Evolutionary conservation across 208 protist species (phyloP).

Genomic region (Kentomonas sorsogonicus): DNA sequence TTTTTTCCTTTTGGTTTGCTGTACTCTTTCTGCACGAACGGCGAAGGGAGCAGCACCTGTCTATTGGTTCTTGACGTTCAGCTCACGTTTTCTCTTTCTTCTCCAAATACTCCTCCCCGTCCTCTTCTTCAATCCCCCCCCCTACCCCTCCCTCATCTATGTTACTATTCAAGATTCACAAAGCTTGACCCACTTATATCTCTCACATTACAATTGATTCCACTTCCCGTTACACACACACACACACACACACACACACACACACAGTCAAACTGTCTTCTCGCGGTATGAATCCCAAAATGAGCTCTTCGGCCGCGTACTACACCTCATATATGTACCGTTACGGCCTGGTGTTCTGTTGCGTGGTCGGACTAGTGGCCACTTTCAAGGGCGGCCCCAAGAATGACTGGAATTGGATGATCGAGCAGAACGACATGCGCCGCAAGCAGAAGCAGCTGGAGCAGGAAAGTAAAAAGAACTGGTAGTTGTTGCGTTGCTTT

Average conservation of each 20-base stretch:
- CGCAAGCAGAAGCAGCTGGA: neutral
- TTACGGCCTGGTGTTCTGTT: too few relatives aligned
- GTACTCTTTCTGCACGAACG: neutral
- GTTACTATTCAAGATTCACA: neutral
- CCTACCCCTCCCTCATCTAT: neutral
- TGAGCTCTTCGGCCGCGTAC: slow-evolving; percentile 14
- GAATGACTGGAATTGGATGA: too few relatives aligned
- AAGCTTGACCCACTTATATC: neutral
- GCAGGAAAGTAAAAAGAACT: slow-evolving; percentile 4
- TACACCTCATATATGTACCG: too few relatives aligned
- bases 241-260: slow-evolving; percentile 7
- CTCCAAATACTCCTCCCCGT: neutral
- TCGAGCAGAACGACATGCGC: too few relatives aligned
- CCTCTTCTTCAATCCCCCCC: neutral
- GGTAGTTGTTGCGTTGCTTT: neutral
- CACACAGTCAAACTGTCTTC: neutral
- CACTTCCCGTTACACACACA: neutral
- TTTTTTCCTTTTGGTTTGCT: slow-evolving; percentile 10
- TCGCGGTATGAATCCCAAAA: neutral
- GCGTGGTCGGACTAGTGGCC: too few relatives aligned
- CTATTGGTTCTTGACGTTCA: neutral
- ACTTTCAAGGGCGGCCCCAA: too few relatives aligned
- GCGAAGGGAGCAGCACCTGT: neutral
- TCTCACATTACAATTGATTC: neutral
- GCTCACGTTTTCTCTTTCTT: slow-evolving; percentile 4